phyloP scores from a whole-genome alignment of 176 grass and related monocot genomes.

The Raddia distichophylla region DNA sequence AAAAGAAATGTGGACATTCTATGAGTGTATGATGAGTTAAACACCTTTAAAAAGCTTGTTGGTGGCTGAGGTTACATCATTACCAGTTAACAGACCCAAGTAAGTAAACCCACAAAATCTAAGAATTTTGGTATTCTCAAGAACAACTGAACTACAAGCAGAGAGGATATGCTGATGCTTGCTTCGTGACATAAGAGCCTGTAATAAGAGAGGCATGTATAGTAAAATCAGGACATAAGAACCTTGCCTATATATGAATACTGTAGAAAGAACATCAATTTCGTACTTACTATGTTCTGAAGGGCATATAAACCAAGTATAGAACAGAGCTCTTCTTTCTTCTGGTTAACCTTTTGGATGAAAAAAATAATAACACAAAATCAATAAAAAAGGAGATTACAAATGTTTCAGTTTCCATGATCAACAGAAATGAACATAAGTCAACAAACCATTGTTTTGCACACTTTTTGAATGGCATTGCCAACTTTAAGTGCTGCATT shows the following conservation, averaged over 20 bases:
- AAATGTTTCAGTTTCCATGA: not conserved
- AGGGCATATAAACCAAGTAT: constrained; percentile 85
- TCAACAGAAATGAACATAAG: not conserved
- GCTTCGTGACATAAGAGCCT: constrained; percentile 64
- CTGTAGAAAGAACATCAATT: not conserved
- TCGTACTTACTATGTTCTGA: constrained; percentile 85
- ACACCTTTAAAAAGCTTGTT: constrained; percentile 71
- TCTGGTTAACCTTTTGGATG: constrained; percentile 50
- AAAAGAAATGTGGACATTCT: constrained; percentile 26
- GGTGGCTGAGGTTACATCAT: constrained; percentile 53
- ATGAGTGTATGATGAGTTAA: constrained; percentile 25
- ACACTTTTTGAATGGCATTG: constrained; percentile 70
- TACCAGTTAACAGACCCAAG: constrained; percentile 75
- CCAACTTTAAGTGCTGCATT: constrained; percentile 61
- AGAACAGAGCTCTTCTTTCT: constrained; percentile 62
- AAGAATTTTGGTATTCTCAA: constrained; percentile 60
- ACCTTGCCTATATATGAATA: not conserved
- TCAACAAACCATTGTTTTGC: constrained; percentile 71
- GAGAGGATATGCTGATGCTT: constrained; percentile 47
- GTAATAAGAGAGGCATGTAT: constrained; percentile 15
- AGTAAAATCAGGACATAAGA: not conserved
- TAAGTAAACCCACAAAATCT: constrained; percentile 71
- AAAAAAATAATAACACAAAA: constrained; percentile 38
- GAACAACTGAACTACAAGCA: constrained; percentile 62
- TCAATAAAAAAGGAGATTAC: constrained; percentile 24